phyloP scores from a whole-genome alignment of 2,329 filamentous ascomycete species.

The Trichoderma sp. region DNA sequence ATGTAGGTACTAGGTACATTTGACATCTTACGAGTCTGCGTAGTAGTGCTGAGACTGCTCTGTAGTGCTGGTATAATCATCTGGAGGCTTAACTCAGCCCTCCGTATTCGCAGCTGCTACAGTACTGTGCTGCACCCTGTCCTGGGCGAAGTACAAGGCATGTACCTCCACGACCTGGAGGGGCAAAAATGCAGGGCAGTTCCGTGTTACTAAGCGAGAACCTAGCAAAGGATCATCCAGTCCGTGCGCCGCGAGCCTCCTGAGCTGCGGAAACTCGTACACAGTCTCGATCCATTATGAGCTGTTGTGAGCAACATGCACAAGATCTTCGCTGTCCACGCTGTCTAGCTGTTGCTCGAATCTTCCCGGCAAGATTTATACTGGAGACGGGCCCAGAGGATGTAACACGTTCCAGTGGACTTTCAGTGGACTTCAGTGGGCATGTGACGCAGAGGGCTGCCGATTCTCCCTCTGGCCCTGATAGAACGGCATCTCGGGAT shows the following conservation, averaged over 20 bases:
- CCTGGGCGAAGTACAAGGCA: background rate
- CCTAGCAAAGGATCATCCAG: background rate
- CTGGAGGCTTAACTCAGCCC: background rate
- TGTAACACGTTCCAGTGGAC: background rate
- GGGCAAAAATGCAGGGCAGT: background rate
- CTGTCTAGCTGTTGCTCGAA: constrained; percentile 5
- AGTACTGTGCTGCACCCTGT: no score
- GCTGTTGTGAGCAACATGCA: background rate
- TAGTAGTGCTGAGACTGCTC: background rate
- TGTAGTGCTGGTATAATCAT: background rate
- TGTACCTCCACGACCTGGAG: background rate
- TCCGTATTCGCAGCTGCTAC: constrained; percentile 2
- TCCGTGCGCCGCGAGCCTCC: background rate
- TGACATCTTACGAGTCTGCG: background rate
- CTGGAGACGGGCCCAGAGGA: background rate
- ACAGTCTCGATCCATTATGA: background rate
- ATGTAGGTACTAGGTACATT: background rate
- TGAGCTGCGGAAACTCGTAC: background rate
- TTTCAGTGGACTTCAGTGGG: constrained; percentile 10
- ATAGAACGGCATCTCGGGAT: constrained; percentile 5
- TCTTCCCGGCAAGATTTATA: background rate
- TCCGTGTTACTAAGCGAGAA: background rate
- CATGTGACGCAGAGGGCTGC: constrained; percentile 11
- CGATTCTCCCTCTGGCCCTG: constrained; percentile 1
- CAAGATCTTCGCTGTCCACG: background rate